phyloP scores from a whole-genome alignment of 768 basidiomycete species.

The Suillus tomentosus region DNA sequence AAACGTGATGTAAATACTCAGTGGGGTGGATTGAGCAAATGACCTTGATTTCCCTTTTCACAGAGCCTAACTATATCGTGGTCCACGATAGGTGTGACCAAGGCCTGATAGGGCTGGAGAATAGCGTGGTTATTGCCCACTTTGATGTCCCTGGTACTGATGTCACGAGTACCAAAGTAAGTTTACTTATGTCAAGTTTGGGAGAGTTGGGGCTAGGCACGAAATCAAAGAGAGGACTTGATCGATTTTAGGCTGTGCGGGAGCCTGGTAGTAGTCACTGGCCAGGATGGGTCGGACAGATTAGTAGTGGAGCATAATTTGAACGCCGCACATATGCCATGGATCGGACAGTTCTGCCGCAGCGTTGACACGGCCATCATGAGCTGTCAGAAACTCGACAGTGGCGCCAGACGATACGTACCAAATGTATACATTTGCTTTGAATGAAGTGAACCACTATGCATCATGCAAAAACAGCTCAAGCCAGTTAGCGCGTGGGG shows the following conservation, averaged over 20 bases:
- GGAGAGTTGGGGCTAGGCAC: not conserved
- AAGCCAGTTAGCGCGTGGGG: not conserved
- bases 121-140: not conserved
- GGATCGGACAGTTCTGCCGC: not conserved
- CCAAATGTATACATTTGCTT: no score
- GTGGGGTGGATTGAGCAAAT: not conserved
- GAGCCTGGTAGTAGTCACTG: not conserved
- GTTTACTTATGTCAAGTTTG: not conserved
- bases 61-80: not conserved
- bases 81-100: not conserved
- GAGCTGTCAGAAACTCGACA: not conserved
- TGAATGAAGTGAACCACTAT: not conserved
- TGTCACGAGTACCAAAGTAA: not conserved
- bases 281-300: no score
- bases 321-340: not conserved
- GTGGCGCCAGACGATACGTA: no score
- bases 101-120: not conserved
- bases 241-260: not conserved
- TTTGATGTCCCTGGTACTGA: not conserved
- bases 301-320: not conserved
- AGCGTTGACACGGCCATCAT: not conserved
- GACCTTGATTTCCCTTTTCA: not conserved
- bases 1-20: not conserved
- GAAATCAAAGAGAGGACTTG: not conserved
- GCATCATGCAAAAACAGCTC: not conserved